Conservation (phyloP, 176 grass and related monocot species). For the Raddia distichophylla region DNA sequence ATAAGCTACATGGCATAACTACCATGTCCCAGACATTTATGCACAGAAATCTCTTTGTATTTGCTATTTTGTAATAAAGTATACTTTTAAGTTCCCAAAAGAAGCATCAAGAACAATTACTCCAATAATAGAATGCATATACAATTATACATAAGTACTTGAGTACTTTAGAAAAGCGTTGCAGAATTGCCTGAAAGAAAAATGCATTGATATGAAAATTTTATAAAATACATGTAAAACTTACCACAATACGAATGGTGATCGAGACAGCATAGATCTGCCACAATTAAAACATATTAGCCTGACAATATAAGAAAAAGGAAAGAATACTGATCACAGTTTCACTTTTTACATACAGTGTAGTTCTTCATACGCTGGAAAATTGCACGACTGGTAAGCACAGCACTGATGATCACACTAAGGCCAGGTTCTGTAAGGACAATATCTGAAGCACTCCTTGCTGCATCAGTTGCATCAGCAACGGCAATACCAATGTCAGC, state of each 20-base stretch:
- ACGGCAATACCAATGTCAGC: conserved; percentile 89
- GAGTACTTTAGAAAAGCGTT: neutral
- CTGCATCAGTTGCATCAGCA: conserved; percentile 83
- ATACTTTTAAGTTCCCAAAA: neutral
- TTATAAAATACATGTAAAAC: conserved; percentile 36
- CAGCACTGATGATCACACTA: conserved; percentile 83
- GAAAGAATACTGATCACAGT: neutral
- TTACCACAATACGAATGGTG: conserved; percentile 82
- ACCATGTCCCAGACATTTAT: neutral
- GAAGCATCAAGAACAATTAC: conserved; percentile 1
- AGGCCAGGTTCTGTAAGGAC: conserved; percentile 80
- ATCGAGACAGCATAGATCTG: conserved; percentile 86
- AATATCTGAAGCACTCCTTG: conserved; percentile 85
- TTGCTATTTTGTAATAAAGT: neutral
- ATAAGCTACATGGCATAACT: neutral
- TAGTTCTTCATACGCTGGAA: conserved; percentile 94
- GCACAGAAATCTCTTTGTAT: neutral
- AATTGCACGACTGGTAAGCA: conserved; percentile 80
- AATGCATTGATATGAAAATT: neutral
- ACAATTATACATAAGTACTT: too few species aligned
- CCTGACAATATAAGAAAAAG: conserved; percentile 2
- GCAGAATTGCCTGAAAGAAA: neutral
- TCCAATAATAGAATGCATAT: neutral
- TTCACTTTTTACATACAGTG: conserved; percentile 48
- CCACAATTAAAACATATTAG: conserved; percentile 34